phyloP scores from a whole-genome alignment of 148 eudicot species.

The Silene latifolia region DNA sequence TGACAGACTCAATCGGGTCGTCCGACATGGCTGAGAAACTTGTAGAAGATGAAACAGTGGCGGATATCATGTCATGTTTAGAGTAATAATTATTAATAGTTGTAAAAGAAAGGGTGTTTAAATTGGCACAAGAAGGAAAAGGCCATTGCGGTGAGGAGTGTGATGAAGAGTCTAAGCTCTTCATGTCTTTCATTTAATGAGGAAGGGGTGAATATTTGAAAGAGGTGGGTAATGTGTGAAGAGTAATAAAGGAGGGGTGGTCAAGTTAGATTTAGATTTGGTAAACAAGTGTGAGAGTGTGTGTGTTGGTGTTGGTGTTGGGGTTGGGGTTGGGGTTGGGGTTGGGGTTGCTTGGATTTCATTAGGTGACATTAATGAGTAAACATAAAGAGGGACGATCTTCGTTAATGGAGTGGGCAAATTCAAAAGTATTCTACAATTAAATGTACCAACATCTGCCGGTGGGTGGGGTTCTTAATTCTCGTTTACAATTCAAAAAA shows the following conservation, averaged over 20 bases:
- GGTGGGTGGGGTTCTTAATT: no score
- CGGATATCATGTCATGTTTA: neutral
- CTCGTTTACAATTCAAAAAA: no score
- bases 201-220: constrained; percentile 13
- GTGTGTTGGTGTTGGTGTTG: no score
- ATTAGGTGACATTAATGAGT: constrained; percentile 24
- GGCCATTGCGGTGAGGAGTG: constrained; percentile 19
- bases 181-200: neutral
- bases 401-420: no score
- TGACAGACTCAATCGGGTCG: constrained; percentile 27
- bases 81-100: no score
- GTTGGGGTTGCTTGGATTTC: constrained; percentile 11
- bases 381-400: neutral
- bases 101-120: no score
- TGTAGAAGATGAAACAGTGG: constrained; percentile 15
- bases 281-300: constrained; percentile 7
- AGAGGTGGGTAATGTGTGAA: neutral
- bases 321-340: no score
- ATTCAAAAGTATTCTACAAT: no score
- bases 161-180: no score
- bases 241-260: no score
- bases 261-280: constrained; percentile 14
- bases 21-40: constrained; percentile 29
- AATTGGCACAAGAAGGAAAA: constrained; percentile 64
- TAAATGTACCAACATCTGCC: no score